phyloP scores from a whole-genome alignment of 164 flowering plant genomes.

The Kingdonia uniflora region DNA sequence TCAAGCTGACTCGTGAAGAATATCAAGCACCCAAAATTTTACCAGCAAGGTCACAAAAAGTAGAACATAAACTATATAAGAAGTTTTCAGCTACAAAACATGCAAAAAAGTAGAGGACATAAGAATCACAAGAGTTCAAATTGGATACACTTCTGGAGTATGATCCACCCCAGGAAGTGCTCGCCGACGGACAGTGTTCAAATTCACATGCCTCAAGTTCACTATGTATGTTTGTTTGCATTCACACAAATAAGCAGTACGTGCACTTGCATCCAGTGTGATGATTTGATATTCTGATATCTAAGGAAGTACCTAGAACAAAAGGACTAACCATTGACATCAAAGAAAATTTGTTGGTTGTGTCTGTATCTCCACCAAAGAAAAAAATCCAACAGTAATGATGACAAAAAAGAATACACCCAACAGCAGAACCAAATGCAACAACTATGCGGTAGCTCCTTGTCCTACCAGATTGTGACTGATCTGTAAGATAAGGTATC shows the following conservation, averaged over 20 bases:
- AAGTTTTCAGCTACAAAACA: too few species aligned
- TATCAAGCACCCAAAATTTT: too few species aligned
- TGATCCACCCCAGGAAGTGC: too few species aligned
- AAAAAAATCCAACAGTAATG: slow-evolving; percentile 34
- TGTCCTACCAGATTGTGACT: slow-evolving; percentile 29
- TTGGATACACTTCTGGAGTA: too few species aligned
- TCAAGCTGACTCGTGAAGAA: too few species aligned
- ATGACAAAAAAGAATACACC: slow-evolving; percentile 39
- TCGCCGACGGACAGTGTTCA: too few species aligned
- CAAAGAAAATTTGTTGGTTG: slow-evolving; percentile 80
- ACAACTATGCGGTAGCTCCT: slow-evolving; percentile 38
- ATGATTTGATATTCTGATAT: too few species aligned
- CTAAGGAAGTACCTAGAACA: background rate
- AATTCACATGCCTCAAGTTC: background rate
- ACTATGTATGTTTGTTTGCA: background rate
- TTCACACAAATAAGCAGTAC: background rate
- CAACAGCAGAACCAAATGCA: slow-evolving; percentile 56
- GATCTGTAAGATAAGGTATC: slow-evolving; percentile 21
- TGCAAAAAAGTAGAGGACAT: too few species aligned
- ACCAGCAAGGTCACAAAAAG: too few species aligned
- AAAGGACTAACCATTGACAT: slow-evolving; percentile 62
- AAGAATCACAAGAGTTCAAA: too few species aligned
- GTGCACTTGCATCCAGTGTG: background rate
- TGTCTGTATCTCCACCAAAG: slow-evolving; percentile 78
- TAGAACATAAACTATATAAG: too few species aligned